Evolutionary conservation across 441 rosid species (phyloP).

Genomic region (Erysimum cheiri): DNA sequence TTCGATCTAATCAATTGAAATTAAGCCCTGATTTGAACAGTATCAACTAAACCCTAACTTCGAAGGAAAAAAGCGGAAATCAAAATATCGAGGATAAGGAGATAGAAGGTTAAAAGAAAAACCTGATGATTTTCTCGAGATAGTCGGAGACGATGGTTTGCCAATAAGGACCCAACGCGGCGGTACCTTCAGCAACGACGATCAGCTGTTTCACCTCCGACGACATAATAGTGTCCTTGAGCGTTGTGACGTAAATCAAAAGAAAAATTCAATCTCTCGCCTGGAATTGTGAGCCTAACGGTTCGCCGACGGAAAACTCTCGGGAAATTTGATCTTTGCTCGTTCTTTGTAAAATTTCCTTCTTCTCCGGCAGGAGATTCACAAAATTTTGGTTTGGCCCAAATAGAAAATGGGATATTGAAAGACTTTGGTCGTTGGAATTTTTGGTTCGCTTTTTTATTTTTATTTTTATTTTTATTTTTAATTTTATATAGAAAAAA

Average conservation of each 20-base stretch:
- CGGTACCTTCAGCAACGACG: constrained; percentile 90
- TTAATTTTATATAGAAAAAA: background rate
- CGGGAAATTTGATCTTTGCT: background rate
- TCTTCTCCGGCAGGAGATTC: background rate
- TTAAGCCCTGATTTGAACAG: background rate
- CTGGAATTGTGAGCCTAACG: background rate
- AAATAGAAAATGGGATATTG: background rate
- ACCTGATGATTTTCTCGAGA: constrained; percentile 92
- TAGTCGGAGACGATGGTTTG: constrained; percentile 73
- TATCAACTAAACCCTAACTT: constrained; percentile 41
- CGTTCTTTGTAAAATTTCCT: constrained; percentile 11
- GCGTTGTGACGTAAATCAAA: constrained; percentile 11
- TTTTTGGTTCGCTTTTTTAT: background rate
- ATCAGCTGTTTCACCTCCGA: constrained; percentile 83
- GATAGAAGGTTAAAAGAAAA: background rate
- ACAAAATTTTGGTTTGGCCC: background rate
- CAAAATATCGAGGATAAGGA: background rate
- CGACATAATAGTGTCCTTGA: constrained; percentile 61
- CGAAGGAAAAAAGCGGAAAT: constrained; percentile 8
- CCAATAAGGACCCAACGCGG: constrained; percentile 95
- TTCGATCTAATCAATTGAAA: constrained; percentile 20
- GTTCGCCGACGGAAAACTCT: background rate
- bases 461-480: background rate
- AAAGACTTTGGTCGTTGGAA: constrained; percentile 14
- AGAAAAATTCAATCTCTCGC: constrained; percentile 1